Evolutionary conservation across 495 filamentous ascomycete genomes (phyloP).

Genomic region (Podospora anserina): DNA sequence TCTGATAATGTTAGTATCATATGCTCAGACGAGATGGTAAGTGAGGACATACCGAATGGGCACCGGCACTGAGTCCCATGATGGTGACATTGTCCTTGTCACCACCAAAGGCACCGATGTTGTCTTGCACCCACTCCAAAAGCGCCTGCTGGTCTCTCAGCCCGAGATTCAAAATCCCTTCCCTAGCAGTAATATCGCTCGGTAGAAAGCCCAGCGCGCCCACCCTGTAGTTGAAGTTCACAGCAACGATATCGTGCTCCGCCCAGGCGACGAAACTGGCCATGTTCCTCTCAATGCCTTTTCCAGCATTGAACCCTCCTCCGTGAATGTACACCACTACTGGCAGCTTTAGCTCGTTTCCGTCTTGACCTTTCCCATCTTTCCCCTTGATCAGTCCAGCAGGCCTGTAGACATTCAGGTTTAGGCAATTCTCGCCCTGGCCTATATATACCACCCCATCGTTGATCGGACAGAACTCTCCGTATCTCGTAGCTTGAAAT

Average conservation of each 20-base stretch:
- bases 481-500: conserved; percentile 47
- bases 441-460: conserved; percentile 25
- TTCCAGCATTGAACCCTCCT: conserved; percentile 51
- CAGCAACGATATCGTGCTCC: conserved; percentile 51
- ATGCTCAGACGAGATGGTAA: neutral
- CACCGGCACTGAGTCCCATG: conserved; percentile 64
- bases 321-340: conserved; percentile 59
- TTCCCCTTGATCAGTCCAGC: conserved; percentile 30
- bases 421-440: conserved; percentile 52
- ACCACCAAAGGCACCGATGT: conserved; percentile 60
- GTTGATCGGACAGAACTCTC: conserved; percentile 40
- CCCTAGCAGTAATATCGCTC: conserved; percentile 50
- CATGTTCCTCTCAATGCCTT: conserved; percentile 44
- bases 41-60: conserved; percentile 52
- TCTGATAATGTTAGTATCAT: conserved; percentile 34
- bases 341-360: conserved; percentile 43
- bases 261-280: conserved; percentile 53
- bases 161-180: conserved; percentile 61
- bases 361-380: conserved; percentile 1
- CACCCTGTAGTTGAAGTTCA: conserved; percentile 68
- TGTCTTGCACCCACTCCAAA: conserved; percentile 63
- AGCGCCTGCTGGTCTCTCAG: conserved; percentile 64
- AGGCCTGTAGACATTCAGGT: conserved; percentile 48
- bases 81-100: conserved; percentile 61
- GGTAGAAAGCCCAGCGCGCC: conserved; percentile 66